A percentile compares a stretch with the other conserved stretches of the same genome.
Conservation (phyloP, 495 filamentous ascomycete genomes). For the Cladorrhinum samala region DNA sequence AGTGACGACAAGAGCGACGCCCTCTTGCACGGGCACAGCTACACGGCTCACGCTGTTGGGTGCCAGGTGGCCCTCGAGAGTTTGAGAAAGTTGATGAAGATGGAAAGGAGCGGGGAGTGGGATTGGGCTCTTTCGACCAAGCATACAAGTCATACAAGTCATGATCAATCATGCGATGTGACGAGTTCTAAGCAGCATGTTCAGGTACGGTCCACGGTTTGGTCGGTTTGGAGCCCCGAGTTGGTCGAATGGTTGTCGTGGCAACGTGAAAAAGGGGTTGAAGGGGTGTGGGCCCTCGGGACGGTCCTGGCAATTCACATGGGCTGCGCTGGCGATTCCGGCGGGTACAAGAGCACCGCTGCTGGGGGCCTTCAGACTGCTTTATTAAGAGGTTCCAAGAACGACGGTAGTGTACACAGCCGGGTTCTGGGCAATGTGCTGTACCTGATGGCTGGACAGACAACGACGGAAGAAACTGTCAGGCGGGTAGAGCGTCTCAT, state of each 20-base stretch:
- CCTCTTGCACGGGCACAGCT: slow-evolving; percentile 73
- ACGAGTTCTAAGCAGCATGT: neutral
- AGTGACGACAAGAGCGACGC: slow-evolving; percentile 64
- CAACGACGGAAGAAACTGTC: slow-evolving; percentile 39
- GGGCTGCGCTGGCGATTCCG: slow-evolving; percentile 27
- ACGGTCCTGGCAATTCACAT: slow-evolving; percentile 63
- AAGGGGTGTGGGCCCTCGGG: slow-evolving; percentile 60
- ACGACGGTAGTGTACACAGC: slow-evolving; percentile 53
- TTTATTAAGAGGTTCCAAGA: slow-evolving; percentile 34
- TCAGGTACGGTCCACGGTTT: slow-evolving; percentile 29
- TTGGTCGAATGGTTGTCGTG: slow-evolving; percentile 57
- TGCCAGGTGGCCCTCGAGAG: slow-evolving; percentile 63
- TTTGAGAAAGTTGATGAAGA: slow-evolving; percentile 46
- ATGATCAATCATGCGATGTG: neutral
- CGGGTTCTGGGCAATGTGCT: slow-evolving; percentile 69
- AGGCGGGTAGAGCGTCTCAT: neutral
- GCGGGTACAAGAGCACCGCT: slow-evolving; percentile 63
- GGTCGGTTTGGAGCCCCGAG: slow-evolving; percentile 62
- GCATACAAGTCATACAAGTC: neutral
- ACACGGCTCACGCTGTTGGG: slow-evolving; percentile 72
- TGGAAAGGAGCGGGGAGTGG: slow-evolving; percentile 51
- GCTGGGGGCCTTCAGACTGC: slow-evolving; percentile 53
- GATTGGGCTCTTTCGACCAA: slow-evolving; percentile 41
- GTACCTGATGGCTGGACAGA: slow-evolving; percentile 71
- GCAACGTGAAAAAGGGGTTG: slow-evolving; percentile 27